phyloP scores from a whole-genome alignment of 805 yeast genomes.

The Saccharomycopsis sp. region DNA sequence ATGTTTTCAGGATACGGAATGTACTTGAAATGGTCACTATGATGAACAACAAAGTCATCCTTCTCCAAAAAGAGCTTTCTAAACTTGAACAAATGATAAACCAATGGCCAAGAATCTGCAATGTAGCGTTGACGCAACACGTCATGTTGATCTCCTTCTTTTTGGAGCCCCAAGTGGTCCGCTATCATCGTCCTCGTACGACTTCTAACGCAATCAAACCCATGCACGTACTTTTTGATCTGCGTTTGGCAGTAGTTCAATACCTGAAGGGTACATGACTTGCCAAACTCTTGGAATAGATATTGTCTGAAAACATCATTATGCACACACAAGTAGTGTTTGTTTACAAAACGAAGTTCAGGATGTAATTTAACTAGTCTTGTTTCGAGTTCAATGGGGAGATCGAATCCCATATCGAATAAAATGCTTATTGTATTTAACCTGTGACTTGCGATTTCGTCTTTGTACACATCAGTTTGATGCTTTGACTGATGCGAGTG shows the following conservation, averaged over 20 bases:
- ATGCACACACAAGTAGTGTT: slow-evolving; percentile 40
- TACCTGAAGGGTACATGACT: slow-evolving; percentile 25
- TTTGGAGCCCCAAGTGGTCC: slow-evolving; percentile 22
- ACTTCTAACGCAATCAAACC: slow-evolving; percentile 32
- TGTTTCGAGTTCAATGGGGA: slow-evolving; percentile 39
- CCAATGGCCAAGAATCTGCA: slow-evolving; percentile 36
- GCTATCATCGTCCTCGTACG: slow-evolving; percentile 26
- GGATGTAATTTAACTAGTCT: slow-evolving; percentile 30
- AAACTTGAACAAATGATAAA: slow-evolving; percentile 42
- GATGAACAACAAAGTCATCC: slow-evolving; percentile 29
- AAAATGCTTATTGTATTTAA: too few species aligned
- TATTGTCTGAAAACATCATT: slow-evolving; percentile 40
- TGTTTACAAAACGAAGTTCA: slow-evolving; percentile 28
- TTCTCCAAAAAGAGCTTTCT: slow-evolving; percentile 45
- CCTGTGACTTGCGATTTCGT: too few species aligned
- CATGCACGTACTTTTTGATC: slow-evolving; percentile 26
- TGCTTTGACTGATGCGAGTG: too few species aligned
- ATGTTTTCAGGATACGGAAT: slow-evolving; percentile 12
- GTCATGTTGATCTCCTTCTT: slow-evolving; percentile 2
- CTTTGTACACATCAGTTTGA: too few species aligned
- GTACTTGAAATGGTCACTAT: slow-evolving; percentile 10
- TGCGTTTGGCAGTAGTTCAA: slow-evolving; percentile 9
- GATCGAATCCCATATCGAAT: too few species aligned
- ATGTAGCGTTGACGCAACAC: slow-evolving; percentile 18
- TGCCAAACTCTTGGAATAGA: slow-evolving; percentile 31